Percentiles rank a stretch among this genome's conserved stretches.
These are phyloP conservation scores for Sonneratia caseolaris DNA, from an alignment of 345 rosid species.

Conservation along the genomic window DNA sequence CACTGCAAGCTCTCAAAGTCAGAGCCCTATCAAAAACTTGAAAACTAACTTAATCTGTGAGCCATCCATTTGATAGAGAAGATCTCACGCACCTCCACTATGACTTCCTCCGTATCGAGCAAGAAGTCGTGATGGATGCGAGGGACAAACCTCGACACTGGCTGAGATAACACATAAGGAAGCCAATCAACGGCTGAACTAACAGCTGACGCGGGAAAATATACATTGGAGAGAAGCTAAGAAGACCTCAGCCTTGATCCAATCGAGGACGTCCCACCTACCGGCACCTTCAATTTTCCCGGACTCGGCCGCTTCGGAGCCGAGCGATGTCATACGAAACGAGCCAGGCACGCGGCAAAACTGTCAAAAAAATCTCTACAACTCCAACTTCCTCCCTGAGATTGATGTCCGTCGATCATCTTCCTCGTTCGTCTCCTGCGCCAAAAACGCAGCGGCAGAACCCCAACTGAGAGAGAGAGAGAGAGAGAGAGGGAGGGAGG, in stretches of 20 bases:
- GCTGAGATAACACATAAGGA: constrained; percentile 22
- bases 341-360: constrained; percentile 34
- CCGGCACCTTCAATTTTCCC: constrained; percentile 67
- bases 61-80: not conserved
- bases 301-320: constrained; percentile 34
- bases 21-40: not conserved
- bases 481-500: not conserved
- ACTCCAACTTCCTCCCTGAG: not conserved
- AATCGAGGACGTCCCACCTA: constrained; percentile 80
- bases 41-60: constrained; percentile 1
- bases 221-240: not conserved
- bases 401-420: not conserved
- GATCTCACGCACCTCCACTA: constrained; percentile 40
- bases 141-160: constrained; percentile 38
- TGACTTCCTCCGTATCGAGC: constrained; percentile 57
- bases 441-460: no score
- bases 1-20: no score
- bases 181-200: constrained; percentile 3
- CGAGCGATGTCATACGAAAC: constrained; percentile 36
- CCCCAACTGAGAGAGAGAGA: not conserved
- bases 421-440: not conserved
- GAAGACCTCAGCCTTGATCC: constrained; percentile 61
- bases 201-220: not conserved
- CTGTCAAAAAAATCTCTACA: not conserved
- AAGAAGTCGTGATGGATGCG: constrained; percentile 48